phyloP scores from a whole-genome alignment of 2,329 filamentous ascomycete genomes.

The Trichoderma sp. region DNA sequence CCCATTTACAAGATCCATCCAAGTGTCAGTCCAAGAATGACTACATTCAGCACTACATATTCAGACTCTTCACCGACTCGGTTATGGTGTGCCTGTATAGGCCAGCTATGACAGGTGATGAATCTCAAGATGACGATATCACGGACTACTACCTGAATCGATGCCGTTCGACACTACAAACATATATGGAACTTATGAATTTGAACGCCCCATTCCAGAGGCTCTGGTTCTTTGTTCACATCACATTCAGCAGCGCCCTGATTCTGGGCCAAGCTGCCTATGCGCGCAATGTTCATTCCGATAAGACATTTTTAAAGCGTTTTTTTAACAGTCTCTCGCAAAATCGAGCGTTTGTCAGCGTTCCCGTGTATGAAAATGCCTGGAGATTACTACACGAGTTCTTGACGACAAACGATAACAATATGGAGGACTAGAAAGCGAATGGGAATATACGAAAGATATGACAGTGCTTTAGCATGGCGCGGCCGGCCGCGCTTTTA shows the following conservation, averaged over 20 bases:
- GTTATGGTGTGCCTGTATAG: constrained; percentile 5
- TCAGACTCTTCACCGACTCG: neutral
- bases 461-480: neutral
- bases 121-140: neutral
- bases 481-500: neutral
- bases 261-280: neutral
- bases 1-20: constrained; percentile 1
- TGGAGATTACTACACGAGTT: neutral
- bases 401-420: neutral
- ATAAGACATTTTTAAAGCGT: constrained; percentile 4
- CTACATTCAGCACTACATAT: constrained; percentile 7
- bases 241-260: constrained; percentile 7
- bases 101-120: neutral
- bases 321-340: neutral
- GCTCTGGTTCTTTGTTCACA: constrained; percentile 11
- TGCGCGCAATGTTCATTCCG: neutral
- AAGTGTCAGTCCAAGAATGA: constrained; percentile 5
- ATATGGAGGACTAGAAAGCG: neutral
- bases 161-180: constrained; percentile 2
- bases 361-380: constrained; percentile 2
- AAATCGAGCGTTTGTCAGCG: neutral
- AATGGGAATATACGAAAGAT: neutral
- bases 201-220: neutral
- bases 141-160: neutral
- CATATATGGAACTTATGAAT: neutral